Percentiles rank a stretch among this genome's conserved stretches.
These are phyloP conservation scores for Pulveroboletus ravenelii DNA, from an alignment of 768 basidiomycete genomes.

Conservation along the genomic window DNA sequence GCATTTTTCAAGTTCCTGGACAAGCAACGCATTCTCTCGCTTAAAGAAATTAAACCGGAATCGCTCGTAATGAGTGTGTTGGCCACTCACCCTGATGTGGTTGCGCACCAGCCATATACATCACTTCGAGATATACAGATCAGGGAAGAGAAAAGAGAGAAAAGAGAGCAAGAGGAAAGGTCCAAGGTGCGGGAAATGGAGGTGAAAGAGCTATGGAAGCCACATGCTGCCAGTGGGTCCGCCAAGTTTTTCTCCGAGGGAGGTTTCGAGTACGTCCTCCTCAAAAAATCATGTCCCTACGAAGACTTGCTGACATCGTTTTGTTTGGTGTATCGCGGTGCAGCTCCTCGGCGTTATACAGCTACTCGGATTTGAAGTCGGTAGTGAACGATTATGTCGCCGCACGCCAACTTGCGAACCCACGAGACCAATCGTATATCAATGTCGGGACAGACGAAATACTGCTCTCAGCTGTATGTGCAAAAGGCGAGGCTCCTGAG, in stretches of 20 bases:
- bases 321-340: background rate
- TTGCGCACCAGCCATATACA: slow-evolving; percentile 44
- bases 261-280: slow-evolving; percentile 51
- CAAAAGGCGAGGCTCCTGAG: slow-evolving; percentile 29
- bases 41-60: slow-evolving; percentile 57
- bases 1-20: slow-evolving; percentile 76
- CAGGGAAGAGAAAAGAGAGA: slow-evolving; percentile 56
- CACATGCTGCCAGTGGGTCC: slow-evolving; percentile 45
- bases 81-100: slow-evolving; percentile 51
- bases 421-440: slow-evolving; percentile 62
- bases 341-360: slow-evolving; percentile 54
- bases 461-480: slow-evolving; percentile 34
- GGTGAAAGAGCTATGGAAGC: slow-evolving; percentile 74
- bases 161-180: slow-evolving; percentile 47
- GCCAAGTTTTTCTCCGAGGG: slow-evolving; percentile 58
- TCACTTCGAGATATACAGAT: slow-evolving; percentile 66
- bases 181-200: slow-evolving; percentile 46
- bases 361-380: slow-evolving; percentile 49
- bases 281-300: background rate
- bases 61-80: slow-evolving; percentile 56
- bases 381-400: slow-evolving; percentile 61
- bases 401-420: slow-evolving; percentile 58
- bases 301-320: background rate
- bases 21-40: slow-evolving; percentile 65
- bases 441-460: slow-evolving; percentile 50